Evolutionary conservation across 2,329 filamentous ascomycete genomes (phyloP).

Genomic region (Exophiala bonariae): DNA sequence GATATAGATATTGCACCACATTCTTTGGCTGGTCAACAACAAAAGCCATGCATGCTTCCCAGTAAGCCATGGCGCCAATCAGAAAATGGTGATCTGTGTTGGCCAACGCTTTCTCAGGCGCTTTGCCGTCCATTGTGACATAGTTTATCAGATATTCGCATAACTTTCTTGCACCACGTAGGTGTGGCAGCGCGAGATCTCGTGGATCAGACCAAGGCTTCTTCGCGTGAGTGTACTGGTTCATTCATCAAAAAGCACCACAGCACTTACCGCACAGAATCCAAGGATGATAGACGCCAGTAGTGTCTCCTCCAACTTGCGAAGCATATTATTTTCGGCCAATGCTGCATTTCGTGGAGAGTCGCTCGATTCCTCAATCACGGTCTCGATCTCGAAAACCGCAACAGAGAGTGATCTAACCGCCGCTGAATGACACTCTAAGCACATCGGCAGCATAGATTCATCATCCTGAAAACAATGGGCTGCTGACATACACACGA

Average conservation of each 20-base stretch:
- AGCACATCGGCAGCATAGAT: conserved; percentile 13
- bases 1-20: conserved; percentile 14
- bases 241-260: background rate
- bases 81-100: conserved; percentile 16
- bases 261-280: conserved; percentile 15
- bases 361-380: conserved; percentile 7
- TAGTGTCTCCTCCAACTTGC: conserved; percentile 15
- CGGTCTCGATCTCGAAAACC: conserved; percentile 16
- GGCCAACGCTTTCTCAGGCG: conserved; percentile 12
- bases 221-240: conserved; percentile 5
- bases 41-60: conserved; percentile 19
- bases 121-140: conserved; percentile 11
- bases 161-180: conserved; percentile 14
- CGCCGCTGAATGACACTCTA: conserved; percentile 14
- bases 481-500: conserved; percentile 16
- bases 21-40: conserved; percentile 17
- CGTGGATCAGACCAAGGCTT: conserved; percentile 18
- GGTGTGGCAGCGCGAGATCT: conserved; percentile 16
- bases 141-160: conserved; percentile 18
- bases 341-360: conserved; percentile 12
- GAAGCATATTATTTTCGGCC: conserved; percentile 12
- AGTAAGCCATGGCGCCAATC: conserved; percentile 16
- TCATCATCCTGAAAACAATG: conserved; percentile 18
- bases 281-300: conserved; percentile 16
- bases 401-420: conserved; percentile 15